Evolutionary conservation across 1,139 yeast genomes (phyloP), one percentile per base, ranked within the genome.

Genomic region (Suhomyces panamericanus): DNA sequence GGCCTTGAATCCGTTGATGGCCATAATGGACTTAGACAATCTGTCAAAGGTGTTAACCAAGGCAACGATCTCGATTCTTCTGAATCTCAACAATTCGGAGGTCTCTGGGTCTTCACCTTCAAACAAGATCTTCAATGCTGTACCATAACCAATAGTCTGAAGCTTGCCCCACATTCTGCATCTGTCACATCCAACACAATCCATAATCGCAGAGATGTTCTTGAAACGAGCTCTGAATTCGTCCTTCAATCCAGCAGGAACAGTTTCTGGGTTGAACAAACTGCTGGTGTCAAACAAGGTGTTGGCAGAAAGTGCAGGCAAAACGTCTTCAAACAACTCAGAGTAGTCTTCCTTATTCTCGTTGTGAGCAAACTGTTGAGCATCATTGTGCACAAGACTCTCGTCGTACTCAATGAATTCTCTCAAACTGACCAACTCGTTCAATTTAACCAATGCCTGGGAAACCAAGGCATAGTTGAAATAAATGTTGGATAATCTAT

Each of bases 131-230:
- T 93, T 93, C 60, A 95, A 77, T 2, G 97, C 96, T 15, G 99
- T 93, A 20, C 98, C 99, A 63, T 93, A 93, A 22, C 99, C 99
- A 16, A 95, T 89, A 1, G 96, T 89, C 70, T 93, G 99, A 24
- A 93, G 79, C 66, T 95, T 93, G 14, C 99, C 99, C 99, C 99
- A 93, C 69, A 95, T 74, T 60, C 98, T 80, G 65, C 99, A 93
- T 62, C 98, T 78, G 64, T 93, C 99, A 70, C 99, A 93, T 32
- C 96, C 97, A 39, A 93, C 98, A 72, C 99, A 93, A 66, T 93
- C 96, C 97, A 95, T 93, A 41, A 93, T 81, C 42, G 88, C 86
- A 28, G 96, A 85, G 29, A 93, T 95, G 62, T 93, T 95, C 61
- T 83, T 83, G 65, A 93, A 95, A 47, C 96, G 83, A 35, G 79